Base-by-base conservation (phyloP, 176 grass and related monocot genomes). In the Tillandsia leiboldiana region DNA sequence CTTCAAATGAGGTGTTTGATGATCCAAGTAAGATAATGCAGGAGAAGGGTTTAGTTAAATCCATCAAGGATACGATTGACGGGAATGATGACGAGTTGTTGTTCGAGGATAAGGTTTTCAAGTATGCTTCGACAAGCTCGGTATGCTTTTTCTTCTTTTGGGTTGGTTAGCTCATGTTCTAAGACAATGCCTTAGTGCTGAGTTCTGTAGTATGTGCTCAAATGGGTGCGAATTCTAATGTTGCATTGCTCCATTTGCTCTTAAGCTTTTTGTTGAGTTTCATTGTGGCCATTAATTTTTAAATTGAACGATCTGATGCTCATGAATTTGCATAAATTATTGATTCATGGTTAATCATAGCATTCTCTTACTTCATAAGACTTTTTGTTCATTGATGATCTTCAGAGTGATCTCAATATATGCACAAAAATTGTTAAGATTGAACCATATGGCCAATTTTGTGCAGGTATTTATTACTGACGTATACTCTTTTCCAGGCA, bases 81-180 rank as follows among this genome's bases (percentile, higher is more conserved):
- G 83, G 81, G 61, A 83, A 89, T 73, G 91, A 90, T 28, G 82
- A 79, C 48, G 89, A 97, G 63, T 83, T 92, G 81, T 49, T 92
- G 72, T 90, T 97, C 49, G 86, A 97, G 66, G 93, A 92, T 75
- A 68, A 81, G 76, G 93, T 97, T 59, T 97, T 97, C 69, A 49
- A 82, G 29, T 90, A 92, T 2, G 86, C 89, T 66, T 97, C 93
- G 0, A 50, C 73, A 10, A 87, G 33, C 33, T 42, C 33, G 33
- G 33, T 42, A 42, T 42, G 33, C 33, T 6, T 42, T 42, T 42
- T 42, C 5, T 5, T 42, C 7, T 42, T 42, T 42, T 42, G 33
- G 33, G 33, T 42, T 42, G 33, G 5, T 42, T 7, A 3, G 33
- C 33, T 42, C 4, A 42, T 42, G 8, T 4, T 42, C 7, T 42